These are phyloP conservation scores for Dysphania ambrosioides DNA, from an alignment of 148 eudicot genomes.

Conservation along the genomic window DNA sequence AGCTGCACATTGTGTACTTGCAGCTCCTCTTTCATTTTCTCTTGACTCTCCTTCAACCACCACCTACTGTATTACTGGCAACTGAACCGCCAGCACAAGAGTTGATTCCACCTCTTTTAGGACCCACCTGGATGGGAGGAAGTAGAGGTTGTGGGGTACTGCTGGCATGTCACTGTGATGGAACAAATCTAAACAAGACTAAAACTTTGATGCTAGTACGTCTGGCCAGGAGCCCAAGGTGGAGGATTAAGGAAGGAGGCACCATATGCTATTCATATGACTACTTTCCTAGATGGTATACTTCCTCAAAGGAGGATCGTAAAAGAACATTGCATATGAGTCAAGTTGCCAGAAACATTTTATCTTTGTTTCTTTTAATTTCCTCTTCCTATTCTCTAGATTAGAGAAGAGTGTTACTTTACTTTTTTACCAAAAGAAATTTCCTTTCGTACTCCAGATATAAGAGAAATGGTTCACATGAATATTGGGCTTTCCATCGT, in stretches of 20 bases:
- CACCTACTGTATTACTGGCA: conserved; percentile 79
- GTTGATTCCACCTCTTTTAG: conserved; percentile 30
- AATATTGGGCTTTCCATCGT: neutral
- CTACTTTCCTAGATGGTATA: neutral
- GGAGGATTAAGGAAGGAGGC: too few relatives aligned
- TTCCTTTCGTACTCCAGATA: neutral
- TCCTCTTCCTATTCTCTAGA: conserved; percentile 2
- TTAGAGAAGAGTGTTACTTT: neutral
- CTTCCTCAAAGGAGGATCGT: conserved; percentile 14
- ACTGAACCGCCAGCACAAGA: conserved; percentile 32
- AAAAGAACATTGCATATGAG: conserved; percentile 2
- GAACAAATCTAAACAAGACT: neutral
- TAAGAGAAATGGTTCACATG: neutral
- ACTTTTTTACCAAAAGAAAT: neutral
- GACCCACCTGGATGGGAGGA: conserved; percentile 39
- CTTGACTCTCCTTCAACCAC: conserved; percentile 84
- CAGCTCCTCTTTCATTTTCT: conserved; percentile 84
- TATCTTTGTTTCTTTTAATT: neutral
- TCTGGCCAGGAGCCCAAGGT: too few relatives aligned
- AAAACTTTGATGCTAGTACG: neutral
- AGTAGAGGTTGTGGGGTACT: conserved; percentile 63
- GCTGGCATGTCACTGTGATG: conserved; percentile 27
- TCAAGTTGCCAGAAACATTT: neutral
- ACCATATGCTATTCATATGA: conserved; percentile 24
- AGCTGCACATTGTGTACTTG: conserved; percentile 80